Base-by-base conservation (phyloP, 306 rosid species). In the Glycine tomentella region DNA sequence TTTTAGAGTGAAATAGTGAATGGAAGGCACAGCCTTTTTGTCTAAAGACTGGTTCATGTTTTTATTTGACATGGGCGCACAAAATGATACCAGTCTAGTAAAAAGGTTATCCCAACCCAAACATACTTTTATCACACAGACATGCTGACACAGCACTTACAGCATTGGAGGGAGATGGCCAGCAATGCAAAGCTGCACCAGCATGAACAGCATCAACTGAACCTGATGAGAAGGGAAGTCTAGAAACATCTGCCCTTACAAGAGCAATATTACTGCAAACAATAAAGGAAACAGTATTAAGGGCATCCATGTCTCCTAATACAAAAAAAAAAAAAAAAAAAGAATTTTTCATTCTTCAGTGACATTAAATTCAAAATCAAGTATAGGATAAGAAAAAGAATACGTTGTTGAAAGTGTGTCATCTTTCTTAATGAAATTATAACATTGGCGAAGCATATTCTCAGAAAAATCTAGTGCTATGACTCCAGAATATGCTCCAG, bases 131-230 rank as follows among this genome's bases (percentile, higher is more conserved):
- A 72, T 33, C 44, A 16, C 36, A 25, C 31, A 25, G 31, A 25
- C 31, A 15, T 11, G 8, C 53, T 49, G 53, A 49, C 68, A 68
- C 53, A 16, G 46, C 7, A 65, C 97, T 93, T 87, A 93, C 99
- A 76, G 97, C 98, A 84, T 91, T 93, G 50, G 98, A 88, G 80
- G 99, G 94, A 88, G 97, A 93, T 69, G 98, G 91, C 99, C 99
- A 95, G 80, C 98, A 95, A 83, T 93, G 98, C 87, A 93, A 81
- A 64, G 98, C 98, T 1, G 99, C 99, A 48, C 96, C 98, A 7
- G 99, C 99, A 76, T 95, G 99, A 83, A 95, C 95, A 77, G 98
- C 99, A 77, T 90, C 94, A 38, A 91, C 90, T 5, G 96, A 95
- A 66, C 96, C 93, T 34, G 98, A 89, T 59, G 92, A 17, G 71